These are phyloP conservation scores for Komagataella kurtzmanii DNA, from an alignment of 805 yeast genomes.

Conservation along the genomic window DNA sequence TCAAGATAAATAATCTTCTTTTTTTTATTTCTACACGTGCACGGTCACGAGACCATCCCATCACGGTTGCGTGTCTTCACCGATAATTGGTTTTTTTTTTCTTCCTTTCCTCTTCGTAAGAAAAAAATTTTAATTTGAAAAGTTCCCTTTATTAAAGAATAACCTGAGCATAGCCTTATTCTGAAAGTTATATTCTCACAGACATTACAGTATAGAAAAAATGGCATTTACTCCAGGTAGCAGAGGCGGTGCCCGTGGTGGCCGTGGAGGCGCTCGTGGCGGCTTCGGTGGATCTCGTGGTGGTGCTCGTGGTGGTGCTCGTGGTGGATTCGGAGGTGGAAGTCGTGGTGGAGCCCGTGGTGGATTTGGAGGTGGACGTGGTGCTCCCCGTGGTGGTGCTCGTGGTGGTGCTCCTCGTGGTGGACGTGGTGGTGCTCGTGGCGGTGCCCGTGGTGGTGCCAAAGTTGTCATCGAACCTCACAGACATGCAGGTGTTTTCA, in stretches of 20 bases:
- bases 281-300: slow-evolving; percentile 33
- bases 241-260: slow-evolving; percentile 38
- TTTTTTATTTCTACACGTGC: neutral
- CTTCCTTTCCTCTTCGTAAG: neutral
- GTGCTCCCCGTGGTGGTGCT: slow-evolving; percentile 41
- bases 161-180: slow-evolving; percentile 1
- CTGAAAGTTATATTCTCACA: slow-evolving; percentile 2
- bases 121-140: neutral
- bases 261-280: slow-evolving; percentile 32
- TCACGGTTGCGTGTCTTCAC: neutral
- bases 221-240: slow-evolving; percentile 71
- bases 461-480: slow-evolving; percentile 97
- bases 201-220: slow-evolving; percentile 5
- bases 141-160: neutral
- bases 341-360: slow-evolving; percentile 27
- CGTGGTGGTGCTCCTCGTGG: slow-evolving; percentile 45
- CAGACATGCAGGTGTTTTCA: slow-evolving; percentile 97
- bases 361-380: slow-evolving; percentile 38
- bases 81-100: neutral
- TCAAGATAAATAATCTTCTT: neutral
- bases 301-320: slow-evolving; percentile 32
- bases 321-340: slow-evolving; percentile 39
- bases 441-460: slow-evolving; percentile 86
- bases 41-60: neutral
- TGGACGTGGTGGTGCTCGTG: slow-evolving; percentile 55